These are phyloP conservation scores for Cinchona pubescens DNA, from an alignment of 257 asterid genomes.

Conservation along the genomic window DNA sequence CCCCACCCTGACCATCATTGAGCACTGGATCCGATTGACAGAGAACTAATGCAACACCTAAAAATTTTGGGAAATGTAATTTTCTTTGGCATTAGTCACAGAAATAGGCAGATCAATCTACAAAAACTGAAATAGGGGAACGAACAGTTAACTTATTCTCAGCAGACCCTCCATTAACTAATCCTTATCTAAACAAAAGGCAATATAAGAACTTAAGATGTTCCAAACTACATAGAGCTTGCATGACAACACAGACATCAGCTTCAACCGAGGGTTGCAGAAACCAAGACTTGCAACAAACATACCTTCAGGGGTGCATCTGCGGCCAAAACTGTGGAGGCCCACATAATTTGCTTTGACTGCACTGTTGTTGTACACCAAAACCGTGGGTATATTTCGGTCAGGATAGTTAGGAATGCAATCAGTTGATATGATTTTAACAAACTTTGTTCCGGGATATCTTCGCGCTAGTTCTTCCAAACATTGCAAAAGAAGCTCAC, in stretches of 20 bases:
- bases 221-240: neutral
- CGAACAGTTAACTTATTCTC: neutral
- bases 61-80: constrained; percentile 17
- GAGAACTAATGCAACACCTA: constrained; percentile 84
- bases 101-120: neutral
- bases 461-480: constrained; percentile 72
- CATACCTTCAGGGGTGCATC: constrained; percentile 93
- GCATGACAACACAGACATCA: neutral
- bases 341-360: constrained; percentile 87
- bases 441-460: constrained; percentile 91
- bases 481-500: constrained; percentile 76
- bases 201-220: neutral
- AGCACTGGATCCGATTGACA: constrained; percentile 88
- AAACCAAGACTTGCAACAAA: neutral
- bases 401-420: constrained; percentile 97
- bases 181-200: neutral
- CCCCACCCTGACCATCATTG: constrained; percentile 63
- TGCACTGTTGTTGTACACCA: constrained; percentile 81
- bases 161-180: neutral
- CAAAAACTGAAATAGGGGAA: neutral
- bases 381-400: constrained; percentile 78
- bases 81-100: neutral
- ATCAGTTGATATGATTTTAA: constrained; percentile 83
- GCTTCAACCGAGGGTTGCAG: neutral
- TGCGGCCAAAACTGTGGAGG: constrained; percentile 72